Percentiles rank a stretch among this genome's conserved stretches.
Evolutionary conservation across 2,329 filamentous ascomycete genomes (phyloP).

Genomic region (Neospermospora avenae): DNA sequence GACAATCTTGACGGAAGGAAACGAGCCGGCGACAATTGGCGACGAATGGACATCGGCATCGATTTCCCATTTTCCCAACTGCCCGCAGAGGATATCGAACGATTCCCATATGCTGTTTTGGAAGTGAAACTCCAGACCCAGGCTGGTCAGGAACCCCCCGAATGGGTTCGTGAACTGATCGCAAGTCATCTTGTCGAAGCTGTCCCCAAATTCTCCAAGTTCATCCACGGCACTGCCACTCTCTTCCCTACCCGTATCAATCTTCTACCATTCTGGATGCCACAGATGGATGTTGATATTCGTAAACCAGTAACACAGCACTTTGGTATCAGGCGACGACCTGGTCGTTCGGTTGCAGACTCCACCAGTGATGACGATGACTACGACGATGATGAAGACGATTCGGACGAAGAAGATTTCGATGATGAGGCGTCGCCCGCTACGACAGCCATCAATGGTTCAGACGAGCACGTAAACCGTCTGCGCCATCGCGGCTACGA

Average conservation of each 20-base stretch:
- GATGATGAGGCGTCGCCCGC: slow-evolving; percentile 26
- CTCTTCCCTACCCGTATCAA: slow-evolving; percentile 86
- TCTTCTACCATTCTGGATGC: slow-evolving; percentile 93
- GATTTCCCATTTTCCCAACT: slow-evolving; percentile 93
- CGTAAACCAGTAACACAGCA: slow-evolving; percentile 84
- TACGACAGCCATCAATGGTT: slow-evolving; percentile 14
- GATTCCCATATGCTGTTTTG: slow-evolving; percentile 92
- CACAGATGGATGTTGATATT: slow-evolving; percentile 97
- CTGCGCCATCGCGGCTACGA: slow-evolving; percentile 25
- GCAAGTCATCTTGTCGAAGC: slow-evolving; percentile 94
- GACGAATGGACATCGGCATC: slow-evolving; percentile 94
- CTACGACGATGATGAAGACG: slow-evolving; percentile 65
- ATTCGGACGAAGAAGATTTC: slow-evolving; percentile 56
- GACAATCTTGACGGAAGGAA: slow-evolving; percentile 83
- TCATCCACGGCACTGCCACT: slow-evolving; percentile 90
- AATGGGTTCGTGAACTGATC: slow-evolving; percentile 94
- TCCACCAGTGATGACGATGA: slow-evolving; percentile 77
- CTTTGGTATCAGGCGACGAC: slow-evolving; percentile 79
- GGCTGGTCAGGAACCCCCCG: slow-evolving; percentile 87
- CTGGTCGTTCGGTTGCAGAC: slow-evolving; percentile 69
- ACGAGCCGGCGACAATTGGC: slow-evolving; percentile 85
- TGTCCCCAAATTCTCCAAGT: slow-evolving; percentile 99
- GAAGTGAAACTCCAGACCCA: slow-evolving; percentile 98
- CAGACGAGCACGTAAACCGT: slow-evolving; percentile 23
- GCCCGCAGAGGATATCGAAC: slow-evolving; percentile 76